phyloP scores from a whole-genome alignment of 2,329 filamentous ascomycete species.

The Cladosporium halotolerans region DNA sequence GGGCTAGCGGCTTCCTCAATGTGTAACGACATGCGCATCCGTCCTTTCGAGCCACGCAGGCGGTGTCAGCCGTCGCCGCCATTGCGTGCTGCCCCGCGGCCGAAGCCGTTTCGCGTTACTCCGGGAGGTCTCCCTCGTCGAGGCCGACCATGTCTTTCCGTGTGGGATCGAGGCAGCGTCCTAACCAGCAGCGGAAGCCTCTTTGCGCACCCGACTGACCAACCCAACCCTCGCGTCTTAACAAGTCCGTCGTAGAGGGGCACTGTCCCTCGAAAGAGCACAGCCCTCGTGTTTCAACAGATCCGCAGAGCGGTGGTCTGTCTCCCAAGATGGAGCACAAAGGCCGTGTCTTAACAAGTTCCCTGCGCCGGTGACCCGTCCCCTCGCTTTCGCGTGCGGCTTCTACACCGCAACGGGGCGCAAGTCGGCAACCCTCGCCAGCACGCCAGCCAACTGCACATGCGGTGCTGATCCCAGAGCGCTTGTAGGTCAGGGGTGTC shows the following conservation, averaged over 20 bases:
- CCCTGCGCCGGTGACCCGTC: background rate
- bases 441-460: too few species aligned
- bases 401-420: too few species aligned
- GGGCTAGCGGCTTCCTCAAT: background rate
- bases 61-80: background rate
- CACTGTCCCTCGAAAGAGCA: background rate
- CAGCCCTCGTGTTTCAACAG: background rate
- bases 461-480: too few species aligned
- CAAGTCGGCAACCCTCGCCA: too few species aligned
- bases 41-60: background rate
- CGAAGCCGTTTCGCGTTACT: constrained; percentile 1
- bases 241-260: background rate
- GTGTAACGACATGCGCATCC: background rate
- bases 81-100: background rate
- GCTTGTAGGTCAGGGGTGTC: too few species aligned
- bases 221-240: background rate
- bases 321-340: background rate
- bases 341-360: constrained; percentile 1
- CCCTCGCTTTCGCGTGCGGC: too few species aligned
- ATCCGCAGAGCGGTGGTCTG: constrained; percentile 2
- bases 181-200: background rate
- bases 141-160: background rate
- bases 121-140: background rate
- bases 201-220: background rate
- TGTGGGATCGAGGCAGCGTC: background rate